phyloP scores from a whole-genome alignment of 352 stramenopile genomes.

The Phytophthora quininea region DNA sequence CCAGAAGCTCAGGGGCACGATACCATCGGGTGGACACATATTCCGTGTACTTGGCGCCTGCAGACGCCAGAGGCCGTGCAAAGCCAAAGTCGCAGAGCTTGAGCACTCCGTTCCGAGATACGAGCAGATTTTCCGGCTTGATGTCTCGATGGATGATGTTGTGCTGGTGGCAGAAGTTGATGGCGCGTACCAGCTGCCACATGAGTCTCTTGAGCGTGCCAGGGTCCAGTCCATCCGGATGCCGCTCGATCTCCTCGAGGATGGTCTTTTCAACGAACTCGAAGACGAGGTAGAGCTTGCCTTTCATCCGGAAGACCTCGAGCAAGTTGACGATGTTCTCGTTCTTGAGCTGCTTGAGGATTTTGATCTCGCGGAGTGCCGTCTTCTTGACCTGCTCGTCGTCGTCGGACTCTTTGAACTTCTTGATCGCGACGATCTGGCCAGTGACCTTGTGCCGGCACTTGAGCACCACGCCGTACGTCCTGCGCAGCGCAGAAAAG shows the following conservation, averaged over 20 bases:
- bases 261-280: conserved; percentile 91
- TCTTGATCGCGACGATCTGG: conserved; percentile 92
- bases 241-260: conserved; percentile 90
- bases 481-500: conserved; percentile 37
- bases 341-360: conserved; percentile 88
- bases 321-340: conserved; percentile 89
- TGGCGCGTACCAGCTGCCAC: conserved; percentile 84
- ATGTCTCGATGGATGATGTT: conserved; percentile 96
- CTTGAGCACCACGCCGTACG: conserved; percentile 89
- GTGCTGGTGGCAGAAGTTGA: conserved; percentile 95
- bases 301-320: conserved; percentile 86
- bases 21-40: conserved; percentile 96
- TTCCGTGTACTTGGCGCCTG: conserved; percentile 83
- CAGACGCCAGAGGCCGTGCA: conserved; percentile 65
- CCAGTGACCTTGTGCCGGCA: conserved; percentile 82
- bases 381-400: conserved; percentile 92
- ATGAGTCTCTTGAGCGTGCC: conserved; percentile 77
- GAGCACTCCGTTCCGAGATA: conserved; percentile 93
- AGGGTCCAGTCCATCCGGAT: conserved; percentile 77
- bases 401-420: conserved; percentile 91
- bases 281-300: conserved; percentile 87
- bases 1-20: conserved; percentile 93
- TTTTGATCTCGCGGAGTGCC: conserved; percentile 81
- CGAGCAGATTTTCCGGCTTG: conserved; percentile 94
- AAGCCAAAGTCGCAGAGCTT: conserved; percentile 94